Conservation (phyloP, 495 filamentous ascomycete genomes). For the Penicillium canescens region DNA sequence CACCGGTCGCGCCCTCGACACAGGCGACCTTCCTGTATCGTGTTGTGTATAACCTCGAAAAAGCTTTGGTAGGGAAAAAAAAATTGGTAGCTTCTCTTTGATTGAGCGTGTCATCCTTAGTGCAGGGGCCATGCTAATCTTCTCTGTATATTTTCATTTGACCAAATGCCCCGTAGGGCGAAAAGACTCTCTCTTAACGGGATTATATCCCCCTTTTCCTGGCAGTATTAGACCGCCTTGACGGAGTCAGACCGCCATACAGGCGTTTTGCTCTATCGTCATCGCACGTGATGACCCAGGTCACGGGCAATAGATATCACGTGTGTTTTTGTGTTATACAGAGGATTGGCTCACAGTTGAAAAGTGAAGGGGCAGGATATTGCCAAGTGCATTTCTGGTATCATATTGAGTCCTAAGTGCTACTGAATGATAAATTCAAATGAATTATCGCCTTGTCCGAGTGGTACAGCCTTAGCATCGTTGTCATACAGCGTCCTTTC, state of each 20-base stretch:
- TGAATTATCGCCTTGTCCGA: slow-evolving; percentile 58
- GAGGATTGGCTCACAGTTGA: neutral
- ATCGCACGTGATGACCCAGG: neutral
- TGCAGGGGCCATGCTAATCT: slow-evolving; percentile 99
- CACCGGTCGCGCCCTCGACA: too few relatives aligned
- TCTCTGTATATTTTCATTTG: slow-evolving; percentile 86
- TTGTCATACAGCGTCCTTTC: slow-evolving; percentile 83
- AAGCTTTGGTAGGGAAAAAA: slow-evolving; percentile 43
- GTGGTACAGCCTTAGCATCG: slow-evolving; percentile 58
- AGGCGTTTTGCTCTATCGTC: neutral
- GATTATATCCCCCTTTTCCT: slow-evolving; percentile 19
- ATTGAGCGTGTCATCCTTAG: slow-evolving; percentile 99
- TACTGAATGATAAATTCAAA: slow-evolving; percentile 38
- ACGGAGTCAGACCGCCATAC: too few relatives aligned
- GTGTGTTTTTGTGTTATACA: neutral
- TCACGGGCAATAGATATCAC: neutral
- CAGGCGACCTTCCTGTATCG: too few relatives aligned
- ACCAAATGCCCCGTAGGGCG: slow-evolving; percentile 76
- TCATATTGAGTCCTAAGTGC: neutral
- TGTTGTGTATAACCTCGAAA: slow-evolving; percentile 13
- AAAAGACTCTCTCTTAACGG: slow-evolving; percentile 12
- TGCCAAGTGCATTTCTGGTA: too few relatives aligned
- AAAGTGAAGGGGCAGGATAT: too few relatives aligned
- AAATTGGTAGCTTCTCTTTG: slow-evolving; percentile 92
- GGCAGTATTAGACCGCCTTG: slow-evolving; percentile 10